Base-by-base conservation (phyloP, 176 grass and related monocot species). In the Leersia perrieri region DNA sequence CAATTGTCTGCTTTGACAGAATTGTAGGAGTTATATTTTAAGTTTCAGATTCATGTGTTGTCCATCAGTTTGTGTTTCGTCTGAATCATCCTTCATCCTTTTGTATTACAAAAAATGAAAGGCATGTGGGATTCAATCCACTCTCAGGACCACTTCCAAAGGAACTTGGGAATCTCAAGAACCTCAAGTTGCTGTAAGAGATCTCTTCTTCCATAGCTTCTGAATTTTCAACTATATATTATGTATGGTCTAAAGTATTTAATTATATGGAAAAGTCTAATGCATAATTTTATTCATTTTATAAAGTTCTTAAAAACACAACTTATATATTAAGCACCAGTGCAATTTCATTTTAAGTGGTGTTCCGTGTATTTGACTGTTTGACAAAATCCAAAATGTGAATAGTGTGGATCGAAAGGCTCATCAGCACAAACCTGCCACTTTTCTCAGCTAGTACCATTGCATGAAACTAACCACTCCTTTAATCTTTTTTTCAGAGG, bases 1-100 rank as follows among this genome's bases (percentile, higher is more conserved):
- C 72, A 94, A 63, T 70, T 94, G 47, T 81, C 86, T 73, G 65
- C 38, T 27, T 70, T 94, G 92, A 70, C 76, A 68, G 83, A 88
- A 75, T 45, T 91, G 88, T 94, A 80, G 15, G 80, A 45, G 55
- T 30, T 63, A 53, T 4, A 51, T 16, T 79, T 27, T 6, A 32
- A 27, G 31, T 78, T 35, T 2, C 63, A 30, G 6, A 28, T 66
- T 74, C 11, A 5, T 22, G 13, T 47, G 1, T 26, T 10, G 16
- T 78, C 18, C 30, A 45, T 26, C 41, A 5, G 2, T 78, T 27
- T 11, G 5, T 73, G 30, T 60, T 29, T 77, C 30, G 14, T 34
- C 60, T 68, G 28, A 71, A 47, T 4, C 10, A 11, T 82, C 10
- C 5, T 40, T 79, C 66, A 25, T 41, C 22, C 22, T 57, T 57